Evolutionary conservation across 768 basidiomycete genomes (phyloP).

Genomic region (Steccherinum ochraceum): DNA sequence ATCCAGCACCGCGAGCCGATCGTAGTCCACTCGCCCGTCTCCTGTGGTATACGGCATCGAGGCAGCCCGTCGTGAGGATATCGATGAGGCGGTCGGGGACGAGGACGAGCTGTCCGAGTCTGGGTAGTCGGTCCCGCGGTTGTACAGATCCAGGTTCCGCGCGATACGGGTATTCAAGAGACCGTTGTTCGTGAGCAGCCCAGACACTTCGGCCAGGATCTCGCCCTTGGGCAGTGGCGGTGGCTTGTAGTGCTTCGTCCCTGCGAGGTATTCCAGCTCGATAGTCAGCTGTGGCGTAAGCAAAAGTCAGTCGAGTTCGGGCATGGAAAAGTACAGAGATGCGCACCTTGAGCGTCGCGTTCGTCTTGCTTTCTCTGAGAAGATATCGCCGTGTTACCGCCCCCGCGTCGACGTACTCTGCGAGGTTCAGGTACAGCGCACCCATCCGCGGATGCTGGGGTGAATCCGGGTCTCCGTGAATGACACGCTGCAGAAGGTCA

Average conservation of each 20-base stretch:
- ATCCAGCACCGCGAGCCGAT: constrained; percentile 40
- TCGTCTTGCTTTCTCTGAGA: constrained; percentile 68
- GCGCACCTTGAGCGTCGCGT: constrained; percentile 67
- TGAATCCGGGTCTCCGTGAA: constrained; percentile 46
- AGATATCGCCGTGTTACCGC: constrained; percentile 59
- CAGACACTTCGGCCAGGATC: constrained; percentile 62
- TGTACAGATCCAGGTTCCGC: constrained; percentile 42
- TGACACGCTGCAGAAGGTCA: constrained; percentile 42
- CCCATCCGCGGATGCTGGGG: constrained; percentile 60
- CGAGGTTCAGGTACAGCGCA: constrained; percentile 60
- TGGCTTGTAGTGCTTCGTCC: constrained; percentile 49
- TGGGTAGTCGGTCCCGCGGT: constrained; percentile 9
- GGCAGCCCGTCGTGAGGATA: background rate
- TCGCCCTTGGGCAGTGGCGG: constrained; percentile 70
- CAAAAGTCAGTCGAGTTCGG: background rate
- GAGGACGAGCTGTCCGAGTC: background rate
- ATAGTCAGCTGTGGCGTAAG: constrained; percentile 44
- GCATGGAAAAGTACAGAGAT: background rate
- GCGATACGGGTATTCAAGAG: constrained; percentile 41
- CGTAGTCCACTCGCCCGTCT: constrained; percentile 21
- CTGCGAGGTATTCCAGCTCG: constrained; percentile 46
- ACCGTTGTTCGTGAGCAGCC: constrained; percentile 47
- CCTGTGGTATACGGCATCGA: constrained; percentile 11
- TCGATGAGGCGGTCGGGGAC: background rate
- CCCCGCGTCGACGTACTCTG: constrained; percentile 63